Conservation (phyloP, 371 early-diverging fungal genomes). For the Rhizopus arrhizus region DNA sequence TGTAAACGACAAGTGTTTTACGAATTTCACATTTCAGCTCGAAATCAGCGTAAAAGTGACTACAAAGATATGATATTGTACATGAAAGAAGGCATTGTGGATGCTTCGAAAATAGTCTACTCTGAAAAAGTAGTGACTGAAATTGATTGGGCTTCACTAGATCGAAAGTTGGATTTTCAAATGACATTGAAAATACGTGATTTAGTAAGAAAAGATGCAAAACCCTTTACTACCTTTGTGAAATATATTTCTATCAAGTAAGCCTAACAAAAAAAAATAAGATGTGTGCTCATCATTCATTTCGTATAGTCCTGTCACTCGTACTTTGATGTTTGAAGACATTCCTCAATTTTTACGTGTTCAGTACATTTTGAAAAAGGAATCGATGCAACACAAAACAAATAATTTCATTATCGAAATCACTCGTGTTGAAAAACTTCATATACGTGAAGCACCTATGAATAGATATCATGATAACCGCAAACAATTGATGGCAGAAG, state of each 20-base stretch:
- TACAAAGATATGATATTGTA: constrained; percentile 34
- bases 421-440: constrained; percentile 40
- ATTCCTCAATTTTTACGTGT: constrained; percentile 47
- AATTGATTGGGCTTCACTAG: constrained; percentile 46
- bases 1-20: constrained; percentile 22
- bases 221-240: constrained; percentile 52
- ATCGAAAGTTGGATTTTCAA: constrained; percentile 51
- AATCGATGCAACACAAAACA: constrained; percentile 30
- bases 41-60: constrained; percentile 33
- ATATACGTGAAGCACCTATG: constrained; percentile 16
- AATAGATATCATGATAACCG: constrained; percentile 13
- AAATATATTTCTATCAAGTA: constrained; percentile 50
- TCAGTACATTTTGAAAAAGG: constrained; percentile 31
- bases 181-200: constrained; percentile 32
- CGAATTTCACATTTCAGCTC: constrained; percentile 47
- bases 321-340: constrained; percentile 45
- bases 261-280: not conserved
- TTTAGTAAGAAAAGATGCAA: constrained; percentile 38
- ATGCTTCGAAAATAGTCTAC: constrained; percentile 39
- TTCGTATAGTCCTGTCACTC: constrained; percentile 33
- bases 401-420: constrained; percentile 46
- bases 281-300: not conserved
- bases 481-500: constrained; percentile 31
- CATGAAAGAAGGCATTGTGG: constrained; percentile 40
- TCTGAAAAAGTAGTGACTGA: constrained; percentile 31